Conservation (phyloP, 2,329 filamentous ascomycete species). For the Cercospora beticola region DNA sequence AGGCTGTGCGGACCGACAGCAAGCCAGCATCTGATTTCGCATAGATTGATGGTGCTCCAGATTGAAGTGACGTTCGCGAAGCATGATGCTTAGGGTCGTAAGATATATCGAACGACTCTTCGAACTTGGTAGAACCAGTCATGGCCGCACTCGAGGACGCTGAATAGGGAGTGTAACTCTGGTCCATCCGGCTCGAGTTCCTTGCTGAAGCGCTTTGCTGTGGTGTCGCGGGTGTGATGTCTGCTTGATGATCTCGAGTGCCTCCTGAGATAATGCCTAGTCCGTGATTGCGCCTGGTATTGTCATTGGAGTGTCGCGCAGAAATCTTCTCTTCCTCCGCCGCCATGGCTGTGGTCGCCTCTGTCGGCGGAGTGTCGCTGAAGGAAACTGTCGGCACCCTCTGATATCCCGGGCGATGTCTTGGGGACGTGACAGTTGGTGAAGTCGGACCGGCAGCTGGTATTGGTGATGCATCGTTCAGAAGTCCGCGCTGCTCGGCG, state of each 20-base stretch:
- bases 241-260: background rate
- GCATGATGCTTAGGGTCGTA: constrained; percentile 20
- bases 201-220: constrained; percentile 18
- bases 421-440: constrained; percentile 15
- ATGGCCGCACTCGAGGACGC: constrained; percentile 29
- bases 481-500: constrained; percentile 21
- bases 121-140: constrained; percentile 29
- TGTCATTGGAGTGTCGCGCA: background rate
- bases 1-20: constrained; percentile 24
- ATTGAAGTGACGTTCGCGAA: constrained; percentile 29
- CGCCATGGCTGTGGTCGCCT: constrained; percentile 29
- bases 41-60: constrained; percentile 27
- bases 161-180: constrained; percentile 23
- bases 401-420: constrained; percentile 40
- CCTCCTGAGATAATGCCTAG: constrained; percentile 37
- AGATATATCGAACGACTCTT: constrained; percentile 19
- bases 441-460: constrained; percentile 3
- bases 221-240: constrained; percentile 18
- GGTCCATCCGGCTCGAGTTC: constrained; percentile 17
- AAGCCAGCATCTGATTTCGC: constrained; percentile 32
- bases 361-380: constrained; percentile 31
- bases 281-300: constrained; percentile 29
- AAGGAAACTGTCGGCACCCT: constrained; percentile 40
- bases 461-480: constrained; percentile 19
- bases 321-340: constrained; percentile 36